Evolutionary conservation across 768 basidiomycete genomes (phyloP).

Genomic region (Rhodosporidiobolus odoratus): DNA sequence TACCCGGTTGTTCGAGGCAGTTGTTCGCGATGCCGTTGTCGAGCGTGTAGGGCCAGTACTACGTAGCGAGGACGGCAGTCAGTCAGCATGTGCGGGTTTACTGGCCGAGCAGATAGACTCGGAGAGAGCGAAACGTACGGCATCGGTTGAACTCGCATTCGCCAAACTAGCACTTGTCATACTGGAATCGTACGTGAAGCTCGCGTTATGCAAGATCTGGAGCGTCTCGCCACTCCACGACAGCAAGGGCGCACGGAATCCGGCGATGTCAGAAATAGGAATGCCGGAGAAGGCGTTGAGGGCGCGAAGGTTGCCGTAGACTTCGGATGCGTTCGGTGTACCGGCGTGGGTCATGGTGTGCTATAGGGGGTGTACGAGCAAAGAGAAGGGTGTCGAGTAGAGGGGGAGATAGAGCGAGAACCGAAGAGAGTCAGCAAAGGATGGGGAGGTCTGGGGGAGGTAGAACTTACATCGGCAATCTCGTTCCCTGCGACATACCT

Average conservation of each 20-base stretch:
- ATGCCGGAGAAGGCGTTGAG: conserved; percentile 71
- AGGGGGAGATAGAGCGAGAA: background rate
- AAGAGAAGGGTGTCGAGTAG: background rate
- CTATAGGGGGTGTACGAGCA: conserved; percentile 14
- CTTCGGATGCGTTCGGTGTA: conserved; percentile 52
- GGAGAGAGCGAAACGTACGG: conserved; percentile 40
- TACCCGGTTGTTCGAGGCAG: conserved; percentile 55
- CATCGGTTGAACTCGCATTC: conserved; percentile 62
- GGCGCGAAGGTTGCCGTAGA: conserved; percentile 71
- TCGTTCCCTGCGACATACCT: conserved; percentile 79
- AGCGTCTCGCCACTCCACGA: conserved; percentile 63
- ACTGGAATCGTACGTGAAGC: conserved; percentile 68
- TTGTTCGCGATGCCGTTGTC: conserved; percentile 76
- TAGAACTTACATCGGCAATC: conserved; percentile 71
- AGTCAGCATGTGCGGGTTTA: background rate
- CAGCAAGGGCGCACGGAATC: conserved; percentile 74
- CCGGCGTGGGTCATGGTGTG: conserved; percentile 68
- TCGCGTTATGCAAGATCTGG: conserved; percentile 53
- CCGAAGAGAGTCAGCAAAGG: background rate
- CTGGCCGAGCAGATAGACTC: background rate
- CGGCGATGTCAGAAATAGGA: conserved; percentile 59
- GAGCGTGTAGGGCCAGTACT: conserved; percentile 73
- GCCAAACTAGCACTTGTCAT: conserved; percentile 61
- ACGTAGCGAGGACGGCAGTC: no score
- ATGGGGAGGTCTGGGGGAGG: no score